phyloP scores from a whole-genome alignment of 208 protist genomes.

The Wallacemonas sp. region DNA sequence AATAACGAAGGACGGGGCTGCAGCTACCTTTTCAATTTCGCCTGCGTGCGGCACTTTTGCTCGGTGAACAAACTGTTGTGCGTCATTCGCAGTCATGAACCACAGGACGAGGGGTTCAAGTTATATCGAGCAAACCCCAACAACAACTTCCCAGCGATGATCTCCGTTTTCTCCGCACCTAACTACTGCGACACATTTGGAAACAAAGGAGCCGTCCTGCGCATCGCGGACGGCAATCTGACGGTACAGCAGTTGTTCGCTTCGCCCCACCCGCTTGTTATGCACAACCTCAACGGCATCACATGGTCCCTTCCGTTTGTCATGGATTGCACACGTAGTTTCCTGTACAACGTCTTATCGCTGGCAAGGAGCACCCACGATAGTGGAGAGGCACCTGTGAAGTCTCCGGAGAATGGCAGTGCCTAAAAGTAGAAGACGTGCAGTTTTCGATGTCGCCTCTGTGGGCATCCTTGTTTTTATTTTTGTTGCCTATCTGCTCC shows the following conservation, averaged over 20 bases:
- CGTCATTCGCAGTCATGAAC: slow-evolving; percentile 96
- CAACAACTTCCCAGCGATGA: slow-evolving; percentile 95
- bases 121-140: slow-evolving; percentile 90
- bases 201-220: slow-evolving; percentile 96
- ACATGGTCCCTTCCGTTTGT: slow-evolving; percentile 80
- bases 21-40: slow-evolving; percentile 87
- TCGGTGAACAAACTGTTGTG: slow-evolving; percentile 94
- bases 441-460: too few relatives aligned
- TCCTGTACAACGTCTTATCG: slow-evolving; percentile 24
- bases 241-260: slow-evolving; percentile 89
- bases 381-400: slow-evolving; percentile 7
- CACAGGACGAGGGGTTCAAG: slow-evolving; percentile 91
- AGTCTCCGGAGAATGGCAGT: not conserved
- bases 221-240: slow-evolving; percentile 76
- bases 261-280: slow-evolving; percentile 71
- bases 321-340: slow-evolving; percentile 13
- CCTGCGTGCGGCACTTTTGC: slow-evolving; percentile 88
- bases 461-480: not conserved
- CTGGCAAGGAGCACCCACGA: slow-evolving; percentile 16
- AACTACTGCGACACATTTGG: slow-evolving; percentile 98
- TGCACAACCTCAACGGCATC: slow-evolving; percentile 63
- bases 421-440: too few relatives aligned
- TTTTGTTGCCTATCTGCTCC: not conserved
- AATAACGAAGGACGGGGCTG: slow-evolving; percentile 70
- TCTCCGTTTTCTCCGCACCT: slow-evolving; percentile 97